Evolutionary conservation across 306 rosid genomes (phyloP), one percentile per base, ranked within the genome.

Genomic region (Oxytropis ochrocephala): DNA sequence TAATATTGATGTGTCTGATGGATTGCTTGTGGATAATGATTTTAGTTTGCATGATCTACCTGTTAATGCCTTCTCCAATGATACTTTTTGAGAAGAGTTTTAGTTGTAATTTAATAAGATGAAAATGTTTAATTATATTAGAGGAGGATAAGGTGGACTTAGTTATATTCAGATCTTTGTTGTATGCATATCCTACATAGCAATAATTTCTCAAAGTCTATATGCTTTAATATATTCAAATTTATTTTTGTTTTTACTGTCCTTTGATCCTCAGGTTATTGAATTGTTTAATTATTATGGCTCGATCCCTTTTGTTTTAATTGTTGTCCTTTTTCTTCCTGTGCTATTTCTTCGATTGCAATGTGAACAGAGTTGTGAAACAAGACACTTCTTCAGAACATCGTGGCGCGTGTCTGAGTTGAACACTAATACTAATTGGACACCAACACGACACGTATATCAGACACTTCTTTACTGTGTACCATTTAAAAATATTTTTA

Each of bases 1-100:
- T 62, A 66, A 54, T 55, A 9, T 66, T 57, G 80, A 63, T 60
- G 59, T 55, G 2, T 79, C 83, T 79, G 69, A 70, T 59, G 80
- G 74, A 8, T 48, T 80, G 65, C 10, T 69, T 3, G 9, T 75
- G 59, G 79, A 56, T 76, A 56, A 67, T 53, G 81, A 71, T 66
- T 78, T 75, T 60, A 19, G 69, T 41, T 70, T 66, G 61, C 59
- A 76, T 24, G 83, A 78, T 52, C 76, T 82, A 54, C 52, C 52
- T 53, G 73, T 51, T 47, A 66, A 75, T 80, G 27, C 33, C 43
- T 80, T 80, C 80, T 30, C 77, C 35, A 68, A 53, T 79, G 69
- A 74, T 58, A 27, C 41, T 51, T 56, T 46, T 38, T 54, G 39
- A 57, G 70, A 53, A 18, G n/a, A 43, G 33, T 13, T 44, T 30